These are phyloP conservation scores for Cytospora paraplurivora DNA, from an alignment of 2,329 filamentous ascomycete genomes.

Conservation along the genomic window DNA sequence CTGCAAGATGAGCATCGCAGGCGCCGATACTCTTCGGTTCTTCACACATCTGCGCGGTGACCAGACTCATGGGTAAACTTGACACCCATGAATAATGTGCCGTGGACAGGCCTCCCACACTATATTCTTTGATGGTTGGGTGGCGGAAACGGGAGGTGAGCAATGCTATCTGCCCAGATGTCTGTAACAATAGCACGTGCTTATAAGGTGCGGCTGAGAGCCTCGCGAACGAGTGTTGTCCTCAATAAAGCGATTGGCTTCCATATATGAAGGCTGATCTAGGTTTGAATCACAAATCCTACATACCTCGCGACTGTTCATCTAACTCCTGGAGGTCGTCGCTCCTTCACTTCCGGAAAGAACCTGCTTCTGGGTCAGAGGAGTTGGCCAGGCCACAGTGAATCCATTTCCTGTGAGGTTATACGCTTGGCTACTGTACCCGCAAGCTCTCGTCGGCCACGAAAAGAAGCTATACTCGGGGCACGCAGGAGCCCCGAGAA, in stretches of 20 bases:
- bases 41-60: neutral
- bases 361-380: neutral
- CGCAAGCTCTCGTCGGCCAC: conserved; percentile 1
- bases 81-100: neutral
- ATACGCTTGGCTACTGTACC: conserved; percentile 7
- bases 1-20: conserved; percentile 5
- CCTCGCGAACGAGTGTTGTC: too few species aligned
- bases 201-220: conserved; percentile 7
- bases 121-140: neutral
- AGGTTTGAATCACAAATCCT: neutral
- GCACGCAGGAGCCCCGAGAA: neutral
- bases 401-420: neutral
- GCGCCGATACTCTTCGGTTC: neutral
- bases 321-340: neutral
- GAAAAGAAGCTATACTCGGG: neutral
- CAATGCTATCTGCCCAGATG: neutral
- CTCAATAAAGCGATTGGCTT: neutral
- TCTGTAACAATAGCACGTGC: conserved; percentile 5
- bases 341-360: neutral
- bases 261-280: neutral
- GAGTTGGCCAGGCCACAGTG: neutral
- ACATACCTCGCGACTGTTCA: neutral
- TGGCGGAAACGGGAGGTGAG: neutral
- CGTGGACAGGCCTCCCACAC: neutral
- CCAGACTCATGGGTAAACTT: neutral